These are phyloP conservation scores for Nepenthes gracilis DNA, from an alignment of 148 eudicot genomes.

Conservation along the genomic window DNA sequence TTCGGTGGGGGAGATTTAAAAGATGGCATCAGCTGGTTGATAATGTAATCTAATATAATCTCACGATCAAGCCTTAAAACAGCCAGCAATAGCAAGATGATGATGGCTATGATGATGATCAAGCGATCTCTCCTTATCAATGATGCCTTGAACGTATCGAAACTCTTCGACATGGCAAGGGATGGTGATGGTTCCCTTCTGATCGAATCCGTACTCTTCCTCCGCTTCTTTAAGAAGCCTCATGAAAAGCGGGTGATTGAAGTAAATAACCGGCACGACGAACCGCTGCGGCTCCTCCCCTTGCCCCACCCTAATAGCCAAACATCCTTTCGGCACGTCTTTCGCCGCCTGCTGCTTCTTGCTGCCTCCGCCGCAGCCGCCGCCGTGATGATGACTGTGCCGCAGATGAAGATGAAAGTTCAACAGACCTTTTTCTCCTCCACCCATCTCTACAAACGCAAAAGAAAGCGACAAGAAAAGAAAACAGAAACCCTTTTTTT, in stretches of 20 bases:
- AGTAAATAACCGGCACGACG: slow-evolving; percentile 36
- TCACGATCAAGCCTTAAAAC: slow-evolving; percentile 32
- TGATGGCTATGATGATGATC: slow-evolving; percentile 9
- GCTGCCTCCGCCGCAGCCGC: background rate
- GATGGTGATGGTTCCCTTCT: slow-evolving; percentile 40
- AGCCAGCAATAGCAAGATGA: slow-evolving; percentile 24
- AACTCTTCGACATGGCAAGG: slow-evolving; percentile 46
- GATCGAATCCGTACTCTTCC: slow-evolving; percentile 49
- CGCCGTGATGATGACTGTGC: slow-evolving; percentile 1
- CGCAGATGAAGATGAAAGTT: slow-evolving; percentile 14
- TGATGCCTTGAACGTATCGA: slow-evolving; percentile 23
- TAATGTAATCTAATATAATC: too few relatives aligned
- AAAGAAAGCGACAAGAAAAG: background rate
- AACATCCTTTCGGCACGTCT: slow-evolving; percentile 33
- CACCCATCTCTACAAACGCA: slow-evolving; percentile 4
- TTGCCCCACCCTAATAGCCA: slow-evolving; percentile 40
- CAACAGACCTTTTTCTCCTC: background rate
- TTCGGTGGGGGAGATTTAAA: too few relatives aligned
- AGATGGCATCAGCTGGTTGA: too few relatives aligned
- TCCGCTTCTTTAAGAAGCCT: slow-evolving; percentile 45
- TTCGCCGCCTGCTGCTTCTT: background rate
- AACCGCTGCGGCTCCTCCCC: slow-evolving; percentile 33
- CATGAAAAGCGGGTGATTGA: slow-evolving; percentile 46
- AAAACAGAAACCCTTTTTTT: background rate
- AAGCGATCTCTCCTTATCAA: slow-evolving; percentile 17